phyloP scores from a whole-genome alignment of 768 basidiomycete genomes.

The Epithele typhae region DNA sequence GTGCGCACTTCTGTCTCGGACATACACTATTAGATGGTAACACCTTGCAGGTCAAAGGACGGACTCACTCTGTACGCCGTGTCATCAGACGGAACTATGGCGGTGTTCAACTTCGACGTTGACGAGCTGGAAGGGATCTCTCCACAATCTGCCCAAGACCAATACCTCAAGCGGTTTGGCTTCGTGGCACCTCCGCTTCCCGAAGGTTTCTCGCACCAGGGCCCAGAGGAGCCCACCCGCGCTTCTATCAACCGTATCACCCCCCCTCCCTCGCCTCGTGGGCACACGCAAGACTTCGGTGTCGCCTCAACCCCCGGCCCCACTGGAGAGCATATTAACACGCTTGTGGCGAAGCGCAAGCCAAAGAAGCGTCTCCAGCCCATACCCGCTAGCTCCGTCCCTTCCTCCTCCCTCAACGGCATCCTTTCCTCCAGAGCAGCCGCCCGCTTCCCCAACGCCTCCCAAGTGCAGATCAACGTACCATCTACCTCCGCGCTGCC shows the following conservation, averaged over 20 bases:
- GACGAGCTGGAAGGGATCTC: slow-evolving; percentile 82
- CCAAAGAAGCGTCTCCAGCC: slow-evolving; percentile 63
- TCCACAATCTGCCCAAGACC: slow-evolving; percentile 64
- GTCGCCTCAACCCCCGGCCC: slow-evolving; percentile 30
- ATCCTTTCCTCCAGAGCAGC: slow-evolving; percentile 4
- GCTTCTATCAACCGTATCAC: slow-evolving; percentile 27
- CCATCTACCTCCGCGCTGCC: slow-evolving; percentile 13
- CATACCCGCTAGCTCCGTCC: slow-evolving; percentile 33
- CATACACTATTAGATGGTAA: not conserved
- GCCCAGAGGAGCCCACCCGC: not conserved
- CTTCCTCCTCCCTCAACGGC: slow-evolving; percentile 27
- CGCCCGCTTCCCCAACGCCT: not conserved
- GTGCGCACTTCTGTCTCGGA: slow-evolving; percentile 35
- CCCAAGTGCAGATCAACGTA: slow-evolving; percentile 7
- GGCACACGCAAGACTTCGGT: slow-evolving; percentile 17
- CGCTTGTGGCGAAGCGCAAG: slow-evolving; percentile 70
- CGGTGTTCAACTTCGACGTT: slow-evolving; percentile 78
- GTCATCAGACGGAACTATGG: slow-evolving; percentile 94
- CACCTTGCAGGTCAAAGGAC: slow-evolving; percentile 75
- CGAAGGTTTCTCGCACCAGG: slow-evolving; percentile 61
- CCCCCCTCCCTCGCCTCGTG: slow-evolving; percentile 46
- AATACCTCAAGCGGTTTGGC: slow-evolving; percentile 80
- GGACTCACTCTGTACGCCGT: slow-evolving; percentile 91
- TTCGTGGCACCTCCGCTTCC: slow-evolving; percentile 66
- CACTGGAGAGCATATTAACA: slow-evolving; percentile 60